Evolutionary conservation across 2,329 filamentous ascomycete species (phyloP), one percentile per base, ranked within the genome.

Genomic region (Neocatenulostroma microsporum): DNA sequence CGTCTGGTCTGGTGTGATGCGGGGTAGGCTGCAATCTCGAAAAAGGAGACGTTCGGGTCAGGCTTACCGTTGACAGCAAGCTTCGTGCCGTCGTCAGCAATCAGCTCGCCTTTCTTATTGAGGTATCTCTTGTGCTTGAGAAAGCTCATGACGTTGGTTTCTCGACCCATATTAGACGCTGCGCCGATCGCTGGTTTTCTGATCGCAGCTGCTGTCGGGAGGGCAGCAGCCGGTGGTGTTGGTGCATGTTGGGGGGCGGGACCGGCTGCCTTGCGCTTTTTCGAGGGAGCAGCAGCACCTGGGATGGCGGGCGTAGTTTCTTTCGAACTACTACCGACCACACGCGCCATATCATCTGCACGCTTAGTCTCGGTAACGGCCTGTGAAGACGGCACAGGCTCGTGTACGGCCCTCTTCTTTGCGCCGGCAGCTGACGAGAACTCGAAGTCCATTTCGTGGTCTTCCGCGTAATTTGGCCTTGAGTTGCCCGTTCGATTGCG

Each of bases 391-490:
- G n/a, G n/a, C n/a, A n/a, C n/a, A 10, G 36, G 23, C 8, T 13
- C 4, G n/a, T n/a, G n/a, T n/a, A n/a, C n/a, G n/a, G n/a, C n/a
- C 37, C 58, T 54, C n/a, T n/a, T n/a, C n/a, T n/a, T n/a, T n/a
- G 49, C 55, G 44, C 60, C 60, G 42, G 51, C 61, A 44, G 62
- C 58, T 31, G 62, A 58, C 43, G 58, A 54, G 50, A 72, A 74
- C 54, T 95, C 89, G 60, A 87, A 85, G 58, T 96, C 91, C 62
- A 84, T 78, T 54, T 96, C 89, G 50, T 88, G 72, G 62, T 95
- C 89, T 64, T 98, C 91, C 34, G 91, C 89, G 63, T 98, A 98
- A 64, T 98, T 98, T 48, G 82, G 80, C 50, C 91, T 83, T 51
- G 82, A 74, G 49, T 74, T 78, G 54, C 83, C 82, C 40, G 76